Percentiles rank a stretch among this genome's conserved stretches.
Conservation (phyloP, 495 filamentous ascomycete genomes). For the Evansstolkia leycettana region DNA sequence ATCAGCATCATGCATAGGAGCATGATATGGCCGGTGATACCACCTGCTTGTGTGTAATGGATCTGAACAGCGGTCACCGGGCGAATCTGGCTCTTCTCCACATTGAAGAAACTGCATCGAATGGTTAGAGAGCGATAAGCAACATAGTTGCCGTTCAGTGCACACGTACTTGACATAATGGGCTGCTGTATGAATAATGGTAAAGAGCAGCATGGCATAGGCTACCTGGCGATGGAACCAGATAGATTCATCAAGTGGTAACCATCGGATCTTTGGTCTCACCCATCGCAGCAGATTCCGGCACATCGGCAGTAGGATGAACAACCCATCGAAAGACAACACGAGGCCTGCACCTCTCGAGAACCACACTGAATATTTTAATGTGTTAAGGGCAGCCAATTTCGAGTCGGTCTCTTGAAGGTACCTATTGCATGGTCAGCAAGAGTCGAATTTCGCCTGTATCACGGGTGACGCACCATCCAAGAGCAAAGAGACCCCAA, state of each 20-base stretch:
- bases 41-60: constrained; percentile 79
- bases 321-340: constrained; percentile 66
- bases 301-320: constrained; percentile 93
- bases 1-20: constrained; percentile 96
- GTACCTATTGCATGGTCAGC: constrained; percentile 43
- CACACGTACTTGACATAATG: constrained; percentile 90
- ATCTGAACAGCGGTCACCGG: constrained; percentile 78
- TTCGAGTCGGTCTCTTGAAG: constrained; percentile 55
- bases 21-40: constrained; percentile 97
- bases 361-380: constrained; percentile 86
- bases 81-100: constrained; percentile 76
- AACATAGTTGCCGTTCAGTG: background rate
- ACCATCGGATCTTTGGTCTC: constrained; percentile 74
- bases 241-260: constrained; percentile 87
- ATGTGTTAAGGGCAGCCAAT: constrained; percentile 65
- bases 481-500: constrained; percentile 66
- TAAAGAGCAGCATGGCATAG: constrained; percentile 76
- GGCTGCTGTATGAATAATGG: constrained; percentile 57
- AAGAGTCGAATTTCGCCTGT: constrained; percentile 10
- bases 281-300: constrained; percentile 73
- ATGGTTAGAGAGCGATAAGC: too few relatives aligned
- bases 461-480: constrained; percentile 54
- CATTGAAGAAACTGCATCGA: constrained; percentile 71
- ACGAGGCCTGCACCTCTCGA: constrained; percentile 84
- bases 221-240: constrained; percentile 97